These are phyloP conservation scores for Aspergillus felis DNA, from an alignment of 2,329 filamentous ascomycete species.

Conservation along the genomic window DNA sequence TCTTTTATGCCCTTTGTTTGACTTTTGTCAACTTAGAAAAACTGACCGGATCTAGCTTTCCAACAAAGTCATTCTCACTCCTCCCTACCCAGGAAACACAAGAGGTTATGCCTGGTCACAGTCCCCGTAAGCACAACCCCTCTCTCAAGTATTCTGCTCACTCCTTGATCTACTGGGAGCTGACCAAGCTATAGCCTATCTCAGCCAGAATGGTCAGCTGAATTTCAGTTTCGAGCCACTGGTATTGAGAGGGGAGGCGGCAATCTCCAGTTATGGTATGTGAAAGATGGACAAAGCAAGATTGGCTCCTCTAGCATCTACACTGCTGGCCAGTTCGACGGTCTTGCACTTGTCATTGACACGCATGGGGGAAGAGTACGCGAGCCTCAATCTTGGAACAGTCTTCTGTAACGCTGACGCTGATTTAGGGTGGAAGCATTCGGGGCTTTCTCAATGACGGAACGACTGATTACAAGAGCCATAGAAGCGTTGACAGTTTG, in stretches of 20 bases:
- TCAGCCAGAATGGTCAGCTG: slow-evolving; percentile 70
- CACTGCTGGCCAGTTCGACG: slow-evolving; percentile 79
- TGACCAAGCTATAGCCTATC: slow-evolving; percentile 30
- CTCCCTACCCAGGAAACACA: slow-evolving; percentile 78
- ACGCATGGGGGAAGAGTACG: slow-evolving; percentile 66
- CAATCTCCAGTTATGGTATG: slow-evolving; percentile 92
- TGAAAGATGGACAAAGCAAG: slow-evolving; percentile 60
- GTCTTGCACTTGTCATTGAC: slow-evolving; percentile 83
- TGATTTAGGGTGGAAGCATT: slow-evolving; percentile 64
- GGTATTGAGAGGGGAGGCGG: slow-evolving; percentile 82
- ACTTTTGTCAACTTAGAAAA: neutral
- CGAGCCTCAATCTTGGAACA: slow-evolving; percentile 1
- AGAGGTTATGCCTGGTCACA: slow-evolving; percentile 81
- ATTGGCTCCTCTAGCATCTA: slow-evolving; percentile 77
- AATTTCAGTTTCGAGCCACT: slow-evolving; percentile 82
- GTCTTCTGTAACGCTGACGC: slow-evolving; percentile 4
- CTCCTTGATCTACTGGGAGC: neutral
- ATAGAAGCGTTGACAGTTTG: slow-evolving; percentile 73
- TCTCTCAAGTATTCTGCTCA: neutral
- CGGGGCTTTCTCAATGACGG: slow-evolving; percentile 95
- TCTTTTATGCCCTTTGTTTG: neutral
- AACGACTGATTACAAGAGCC: slow-evolving; percentile 69
- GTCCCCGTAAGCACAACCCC: slow-evolving; percentile 37
- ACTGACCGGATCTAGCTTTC: slow-evolving; percentile 54
- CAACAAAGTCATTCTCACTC: slow-evolving; percentile 88